phyloP scores from a whole-genome alignment of 2,329 filamentous ascomycete species.

The Triangularia setosa region DNA sequence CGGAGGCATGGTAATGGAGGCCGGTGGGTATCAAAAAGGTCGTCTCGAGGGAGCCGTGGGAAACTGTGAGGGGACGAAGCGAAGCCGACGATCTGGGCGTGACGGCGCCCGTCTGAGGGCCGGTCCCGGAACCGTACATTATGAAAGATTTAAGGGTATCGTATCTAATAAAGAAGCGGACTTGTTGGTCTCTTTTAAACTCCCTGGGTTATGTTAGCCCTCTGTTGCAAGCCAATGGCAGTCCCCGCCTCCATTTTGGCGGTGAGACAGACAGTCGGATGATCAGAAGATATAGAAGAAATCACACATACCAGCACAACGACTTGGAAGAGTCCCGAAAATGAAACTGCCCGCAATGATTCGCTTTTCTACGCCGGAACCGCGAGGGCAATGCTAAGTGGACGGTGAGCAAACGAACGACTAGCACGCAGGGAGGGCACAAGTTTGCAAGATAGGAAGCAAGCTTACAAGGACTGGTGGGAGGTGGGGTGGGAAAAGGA shows the following conservation, averaged over 20 bases:
- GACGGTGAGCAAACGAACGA: neutral
- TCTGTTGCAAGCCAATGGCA: neutral
- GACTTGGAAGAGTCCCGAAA: neutral
- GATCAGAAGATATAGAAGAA: neutral
- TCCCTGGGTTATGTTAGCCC: neutral
- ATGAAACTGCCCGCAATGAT: neutral
- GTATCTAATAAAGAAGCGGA: conserved; percentile 36
- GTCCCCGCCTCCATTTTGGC: neutral
- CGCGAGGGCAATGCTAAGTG: neutral
- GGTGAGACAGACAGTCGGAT: neutral
- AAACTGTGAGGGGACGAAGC: conserved; percentile 83
- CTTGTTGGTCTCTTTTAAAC: neutral
- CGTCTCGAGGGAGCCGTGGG: conserved; percentile 92
- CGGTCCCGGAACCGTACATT: conserved; percentile 84
- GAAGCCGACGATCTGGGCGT: conserved; percentile 93
- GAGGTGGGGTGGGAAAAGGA: neutral
- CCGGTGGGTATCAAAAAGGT: conserved; percentile 93
- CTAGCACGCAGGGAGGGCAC: neutral
- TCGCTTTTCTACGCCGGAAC: neutral
- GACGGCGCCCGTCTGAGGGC: conserved; percentile 91
- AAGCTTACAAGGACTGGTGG: neutral
- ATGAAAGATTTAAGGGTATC: conserved; percentile 43
- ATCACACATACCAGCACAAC: conserved; percentile 1
- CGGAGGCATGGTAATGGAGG: conserved; percentile 92
- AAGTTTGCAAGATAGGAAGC: neutral